Conservation (phyloP, 2,329 filamentous ascomycete species). For the Paradendryphiella salina region DNA sequence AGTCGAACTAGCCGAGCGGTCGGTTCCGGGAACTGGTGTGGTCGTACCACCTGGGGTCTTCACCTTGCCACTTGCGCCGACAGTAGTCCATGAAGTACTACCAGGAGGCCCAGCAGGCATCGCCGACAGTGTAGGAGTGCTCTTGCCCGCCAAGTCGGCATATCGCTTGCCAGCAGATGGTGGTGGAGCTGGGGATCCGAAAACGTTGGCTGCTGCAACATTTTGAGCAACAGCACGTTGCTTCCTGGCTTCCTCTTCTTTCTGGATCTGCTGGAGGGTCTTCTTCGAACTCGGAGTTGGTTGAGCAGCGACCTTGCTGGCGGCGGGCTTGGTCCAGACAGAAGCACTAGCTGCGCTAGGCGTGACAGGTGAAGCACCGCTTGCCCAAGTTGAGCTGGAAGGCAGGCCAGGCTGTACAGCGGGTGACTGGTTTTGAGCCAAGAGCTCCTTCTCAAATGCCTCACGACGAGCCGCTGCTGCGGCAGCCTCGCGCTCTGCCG, state of each 20-base stretch:
- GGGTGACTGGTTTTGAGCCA: conserved; percentile 60
- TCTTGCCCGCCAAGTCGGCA: conserved; percentile 89
- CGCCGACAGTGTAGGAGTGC: conserved; percentile 50
- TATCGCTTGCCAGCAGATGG: conserved; percentile 75
- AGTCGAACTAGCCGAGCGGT: conserved; percentile 54
- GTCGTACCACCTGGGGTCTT: conserved; percentile 70
- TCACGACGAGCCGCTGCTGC: conserved; percentile 77
- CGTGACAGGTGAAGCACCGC: conserved; percentile 67
- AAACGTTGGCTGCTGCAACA: conserved; percentile 51
- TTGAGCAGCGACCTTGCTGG: conserved; percentile 54
- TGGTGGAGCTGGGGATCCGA: conserved; percentile 51
- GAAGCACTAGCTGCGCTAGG: conserved; percentile 52
- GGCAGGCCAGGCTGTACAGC: conserved; percentile 77
- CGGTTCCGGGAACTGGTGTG: conserved; percentile 53
- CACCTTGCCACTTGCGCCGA: conserved; percentile 89
- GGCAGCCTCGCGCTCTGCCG: conserved; percentile 82
- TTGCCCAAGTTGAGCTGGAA: conserved; percentile 87
- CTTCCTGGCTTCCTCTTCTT: conserved; percentile 91
- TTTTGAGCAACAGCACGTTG: conserved; percentile 65
- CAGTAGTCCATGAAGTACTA: conserved; percentile 81
- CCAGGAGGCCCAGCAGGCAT: conserved; percentile 47
- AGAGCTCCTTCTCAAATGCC: conserved; percentile 78
- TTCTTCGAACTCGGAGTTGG: conserved; percentile 66
- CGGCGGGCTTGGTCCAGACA: conserved; percentile 66
- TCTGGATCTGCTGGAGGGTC: conserved; percentile 93